Conservation (phyloP, 306 rosid genomes). For the Inga leiocalycina region DNA sequence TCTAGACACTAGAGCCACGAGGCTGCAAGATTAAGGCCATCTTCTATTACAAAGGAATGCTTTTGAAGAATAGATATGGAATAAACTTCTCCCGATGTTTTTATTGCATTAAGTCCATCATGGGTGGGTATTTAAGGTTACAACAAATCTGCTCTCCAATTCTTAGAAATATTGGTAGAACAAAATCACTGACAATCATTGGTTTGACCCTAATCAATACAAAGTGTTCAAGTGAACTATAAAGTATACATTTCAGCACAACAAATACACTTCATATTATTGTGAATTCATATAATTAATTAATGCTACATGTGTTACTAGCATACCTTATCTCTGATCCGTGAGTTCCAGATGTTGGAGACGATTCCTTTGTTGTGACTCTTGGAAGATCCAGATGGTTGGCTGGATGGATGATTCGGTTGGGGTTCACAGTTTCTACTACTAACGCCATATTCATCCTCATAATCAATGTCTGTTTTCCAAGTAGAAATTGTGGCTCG, state of each 20-base stretch:
- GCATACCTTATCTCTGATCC: conserved; percentile 86
- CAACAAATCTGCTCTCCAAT: neutral
- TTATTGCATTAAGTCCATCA: neutral
- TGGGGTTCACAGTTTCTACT: conserved; percentile 74
- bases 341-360: conserved; percentile 81
- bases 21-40: neutral
- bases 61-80: neutral
- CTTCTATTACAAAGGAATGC: conserved; percentile 11
- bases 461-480: conserved; percentile 53
- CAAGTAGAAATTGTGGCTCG: conserved; percentile 70
- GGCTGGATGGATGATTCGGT: conserved; percentile 60
- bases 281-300: neutral
- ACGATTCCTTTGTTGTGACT: conserved; percentile 52
- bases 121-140: neutral
- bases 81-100: conserved; percentile 9
- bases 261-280: neutral
- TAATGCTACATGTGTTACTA: neutral
- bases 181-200: neutral
- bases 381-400: conserved; percentile 61
- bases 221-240: neutral
- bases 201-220: neutral
- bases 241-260: neutral
- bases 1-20: neutral
- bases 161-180: neutral
- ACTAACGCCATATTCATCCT: conserved; percentile 53